phyloP scores from a whole-genome alignment of 805 yeast genomes.

The Hyphopichia homilentoma region DNA sequence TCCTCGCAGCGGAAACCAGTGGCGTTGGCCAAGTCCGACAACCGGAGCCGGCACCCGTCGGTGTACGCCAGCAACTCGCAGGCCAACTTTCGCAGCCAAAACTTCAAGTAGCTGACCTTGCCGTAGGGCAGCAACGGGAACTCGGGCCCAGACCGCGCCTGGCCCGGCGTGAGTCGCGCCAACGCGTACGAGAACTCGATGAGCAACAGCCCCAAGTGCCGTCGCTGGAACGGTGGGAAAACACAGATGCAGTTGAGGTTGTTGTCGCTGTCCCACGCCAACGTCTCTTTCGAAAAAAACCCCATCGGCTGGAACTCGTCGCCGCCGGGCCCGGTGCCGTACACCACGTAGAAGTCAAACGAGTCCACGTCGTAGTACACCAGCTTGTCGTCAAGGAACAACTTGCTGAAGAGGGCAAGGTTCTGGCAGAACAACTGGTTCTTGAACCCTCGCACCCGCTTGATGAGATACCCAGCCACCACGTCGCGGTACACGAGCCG shows the following conservation, averaged over 20 bases:
- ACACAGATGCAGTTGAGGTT: conserved; percentile 88
- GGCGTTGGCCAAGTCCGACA: conserved; percentile 46
- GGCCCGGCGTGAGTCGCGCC: conserved; percentile 54
- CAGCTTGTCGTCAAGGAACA: conserved; percentile 86
- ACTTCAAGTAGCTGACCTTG: conserved; percentile 60
- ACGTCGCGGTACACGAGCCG: conserved; percentile 63
- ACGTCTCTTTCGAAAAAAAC: conserved; percentile 82
- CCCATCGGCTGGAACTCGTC: conserved; percentile 62
- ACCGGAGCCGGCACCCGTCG: conserved; percentile 23
- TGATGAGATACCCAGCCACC: conserved; percentile 42
- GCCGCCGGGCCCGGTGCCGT: conserved; percentile 40
- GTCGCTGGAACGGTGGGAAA: conserved; percentile 88
- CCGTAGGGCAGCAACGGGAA: conserved; percentile 87
- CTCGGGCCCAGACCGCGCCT: conserved; percentile 81
- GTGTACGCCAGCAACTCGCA: conserved; percentile 11
- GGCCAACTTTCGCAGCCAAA: conserved; percentile 59
- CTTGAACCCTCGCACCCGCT: conserved; percentile 63
- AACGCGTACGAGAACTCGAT: conserved; percentile 81
- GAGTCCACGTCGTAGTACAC: conserved; percentile 75
- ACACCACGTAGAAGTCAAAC: conserved; percentile 76
- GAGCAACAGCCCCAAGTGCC: conserved; percentile 70
- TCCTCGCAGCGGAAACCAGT: conserved; percentile 69
- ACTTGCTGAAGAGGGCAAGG: conserved; percentile 77
- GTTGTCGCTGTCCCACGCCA: conserved; percentile 69
- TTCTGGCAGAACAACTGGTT: conserved; percentile 75